Base-by-base conservation (phyloP, 495 filamentous ascomycete genomes). In the Barbatosphaeria neglecta region DNA sequence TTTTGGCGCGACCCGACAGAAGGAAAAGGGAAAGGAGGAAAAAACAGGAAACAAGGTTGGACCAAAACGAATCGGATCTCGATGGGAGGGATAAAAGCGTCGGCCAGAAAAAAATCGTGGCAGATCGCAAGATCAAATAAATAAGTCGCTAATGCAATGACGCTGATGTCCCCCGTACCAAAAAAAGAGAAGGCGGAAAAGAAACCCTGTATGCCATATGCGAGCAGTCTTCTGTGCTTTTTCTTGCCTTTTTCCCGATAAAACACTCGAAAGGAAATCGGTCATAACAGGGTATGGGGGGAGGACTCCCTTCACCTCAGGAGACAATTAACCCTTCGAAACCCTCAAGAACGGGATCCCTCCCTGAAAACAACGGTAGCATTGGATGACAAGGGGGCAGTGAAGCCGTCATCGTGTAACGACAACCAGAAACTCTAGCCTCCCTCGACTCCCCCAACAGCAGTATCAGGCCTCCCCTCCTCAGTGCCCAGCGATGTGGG, bases 141-240 rank as follows among this genome's bases (percentile, higher is more conserved):
- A 59, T 51, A 59, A 54, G 59, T 61, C 61, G 61, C 61, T 64
- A 50, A 61, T 61, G 58, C 58, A 58, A 63, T 59, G 61, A 50
- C 58, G 58, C 61, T 61, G 61, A 64, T 61, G 50, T 58, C 54
- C 51, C 58, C 43, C 24, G 40, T 55, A n/a, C n/a, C n/a, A n/a
- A n/a, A n/a, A n/a, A n/a, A n/a, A n/a, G n/a, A n/a, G n/a, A n/a
- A n/a, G n/a, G n/a, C n/a, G n/a, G n/a, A n/a, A n/a, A 47, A 60
- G 53, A 63, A 50, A 48, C 48, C 28, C 41, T 23, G 56, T 59
- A 62, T 62, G 61, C 63, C 54, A 51, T 51, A 61, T 59, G 54
- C 49, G 50, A 59, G 54, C 61, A 64, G 54, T 64, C 58, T 61
- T 61, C 3, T 10, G 15, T 35, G 31, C 31, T 35, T 35, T 35